phyloP scores from a whole-genome alignment of 345 rosid species.

The Alliaria petiolata region DNA sequence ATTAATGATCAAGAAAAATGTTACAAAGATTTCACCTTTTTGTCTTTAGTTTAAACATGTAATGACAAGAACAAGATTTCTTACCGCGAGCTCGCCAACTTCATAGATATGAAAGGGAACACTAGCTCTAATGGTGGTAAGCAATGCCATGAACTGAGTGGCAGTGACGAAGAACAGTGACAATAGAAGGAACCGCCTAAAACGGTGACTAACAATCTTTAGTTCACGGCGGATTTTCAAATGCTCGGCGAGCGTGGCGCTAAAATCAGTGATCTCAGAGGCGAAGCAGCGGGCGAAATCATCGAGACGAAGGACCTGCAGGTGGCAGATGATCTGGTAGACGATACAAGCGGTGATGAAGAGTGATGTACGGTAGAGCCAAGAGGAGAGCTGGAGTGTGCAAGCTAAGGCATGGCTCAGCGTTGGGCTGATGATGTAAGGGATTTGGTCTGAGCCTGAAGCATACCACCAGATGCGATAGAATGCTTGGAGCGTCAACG shows the following conservation, averaged over 20 bases:
- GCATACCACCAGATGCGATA: constrained; percentile 89
- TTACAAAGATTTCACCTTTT: background rate
- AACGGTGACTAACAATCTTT: constrained; percentile 79
- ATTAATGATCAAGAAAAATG: background rate
- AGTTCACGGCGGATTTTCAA: constrained; percentile 61
- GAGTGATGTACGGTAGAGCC: constrained; percentile 76
- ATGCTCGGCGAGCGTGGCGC: constrained; percentile 57
- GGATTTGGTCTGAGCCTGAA: constrained; percentile 56
- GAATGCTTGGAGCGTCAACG: constrained; percentile 49
- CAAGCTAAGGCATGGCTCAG: constrained; percentile 52
- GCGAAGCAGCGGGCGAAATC: constrained; percentile 64
- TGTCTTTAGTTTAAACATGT: background rate
- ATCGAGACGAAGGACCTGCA: constrained; percentile 67
- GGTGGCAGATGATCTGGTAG: constrained; percentile 61
- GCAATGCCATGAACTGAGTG: constrained; percentile 63
- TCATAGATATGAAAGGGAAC: constrained; percentile 58
- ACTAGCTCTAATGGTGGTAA: constrained; percentile 53
- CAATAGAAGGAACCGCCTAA: constrained; percentile 55
- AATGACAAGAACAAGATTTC: background rate
- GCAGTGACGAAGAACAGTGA: constrained; percentile 68
- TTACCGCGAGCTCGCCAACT: constrained; percentile 77
- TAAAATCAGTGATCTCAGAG: constrained; percentile 61
- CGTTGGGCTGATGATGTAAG: constrained; percentile 45
- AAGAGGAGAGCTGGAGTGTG: constrained; percentile 65
- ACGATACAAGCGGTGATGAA: constrained; percentile 66